Evolutionary conservation across 1,284 basidiomycete genomes (phyloP), one percentile per base, ranked within the genome.

Genomic region (Lignosus rhinocerotis): DNA sequence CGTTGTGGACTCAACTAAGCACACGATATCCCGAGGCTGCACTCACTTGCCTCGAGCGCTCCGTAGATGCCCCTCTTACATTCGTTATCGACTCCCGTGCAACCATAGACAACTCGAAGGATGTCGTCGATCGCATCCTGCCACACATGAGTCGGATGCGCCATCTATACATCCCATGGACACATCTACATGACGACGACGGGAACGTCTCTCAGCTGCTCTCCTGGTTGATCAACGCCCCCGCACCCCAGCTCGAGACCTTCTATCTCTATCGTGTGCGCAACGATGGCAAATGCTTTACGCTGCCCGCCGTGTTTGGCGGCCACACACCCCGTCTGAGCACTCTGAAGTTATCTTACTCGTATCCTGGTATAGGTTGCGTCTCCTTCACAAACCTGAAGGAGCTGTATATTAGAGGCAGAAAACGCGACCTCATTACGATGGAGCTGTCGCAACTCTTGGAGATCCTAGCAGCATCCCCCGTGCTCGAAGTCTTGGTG

Each of bases 1-100:
- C 63, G 12, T 61, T 71, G 10, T 72, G 71, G 71, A 68, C 69
- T 19, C 68, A 69, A 34, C 50, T 72, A 16, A 71, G 67, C 60
- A 69, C 71, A 2, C 66, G 66, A 16, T 69, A 66, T 41, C 66
- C 66, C 3, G 57, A 64, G 12, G 67, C 68, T 12, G 70, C 70
- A 3, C 48, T 68, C 42, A 59, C 69, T 3, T 71, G 69, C 49
- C 56, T 72, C 19, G 66, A 69, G 44, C 66, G 70, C 33, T 71
- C 71, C 1, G 51, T 43, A 11, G 70, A 71, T 53, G 69, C 71
- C 1, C 65, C 68, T 3, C 53, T 72, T 30, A 67, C 69, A 38
- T 61, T 72, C 48, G 61, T 69, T 25, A 59, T 72, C 31, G 65
- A 59, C 41, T 43, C 54, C 14, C 54, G 61, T 16, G 64, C 67